Evolutionary conservation across 73 alveolate genomes (phyloP).

Genomic region (Blepharisma stoltei): DNA sequence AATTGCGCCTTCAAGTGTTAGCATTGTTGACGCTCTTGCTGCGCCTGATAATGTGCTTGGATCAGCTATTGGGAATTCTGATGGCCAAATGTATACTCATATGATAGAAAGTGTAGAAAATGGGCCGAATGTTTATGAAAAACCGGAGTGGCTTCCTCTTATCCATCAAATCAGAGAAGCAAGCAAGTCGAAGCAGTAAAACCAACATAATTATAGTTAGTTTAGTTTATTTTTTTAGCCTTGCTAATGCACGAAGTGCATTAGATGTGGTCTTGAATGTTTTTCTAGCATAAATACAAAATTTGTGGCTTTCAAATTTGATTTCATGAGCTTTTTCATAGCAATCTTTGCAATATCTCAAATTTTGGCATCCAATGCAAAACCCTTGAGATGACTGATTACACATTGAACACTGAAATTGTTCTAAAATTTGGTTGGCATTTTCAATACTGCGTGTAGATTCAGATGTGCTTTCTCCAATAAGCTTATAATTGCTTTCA

Average conservation of each 20-base stretch:
- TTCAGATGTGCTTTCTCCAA: too few species aligned
- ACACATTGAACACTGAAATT: slow-evolving; percentile 46
- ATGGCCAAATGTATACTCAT: slow-evolving; percentile 45
- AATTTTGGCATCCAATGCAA: slow-evolving; percentile 49
- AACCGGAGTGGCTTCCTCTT: not conserved
- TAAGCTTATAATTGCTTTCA: too few species aligned
- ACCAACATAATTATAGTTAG: not conserved
- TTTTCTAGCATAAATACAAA: too few species aligned
- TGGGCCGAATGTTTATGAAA: not conserved
- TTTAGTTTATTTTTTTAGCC: not conserved
- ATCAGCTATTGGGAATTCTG: slow-evolving; percentile 47
- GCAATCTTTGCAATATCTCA: too few species aligned
- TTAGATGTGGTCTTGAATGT: too few species aligned
- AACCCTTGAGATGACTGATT: slow-evolving; percentile 35
- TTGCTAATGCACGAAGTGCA: too few species aligned
- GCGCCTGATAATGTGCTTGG: slow-evolving; percentile 49
- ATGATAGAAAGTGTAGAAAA: slow-evolving; percentile 22
- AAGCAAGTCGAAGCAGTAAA: not conserved
- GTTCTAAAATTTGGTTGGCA: too few species aligned
- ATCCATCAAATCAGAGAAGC: not conserved
- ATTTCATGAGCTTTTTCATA: too few species aligned
- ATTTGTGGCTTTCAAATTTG: too few species aligned
- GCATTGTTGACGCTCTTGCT: slow-evolving; percentile 49
- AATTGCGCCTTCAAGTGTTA: not conserved
- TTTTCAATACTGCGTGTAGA: too few species aligned